phyloP scores from a whole-genome alignment of 2,329 filamentous ascomycete genomes.

The Dactylellina parvicollis region DNA sequence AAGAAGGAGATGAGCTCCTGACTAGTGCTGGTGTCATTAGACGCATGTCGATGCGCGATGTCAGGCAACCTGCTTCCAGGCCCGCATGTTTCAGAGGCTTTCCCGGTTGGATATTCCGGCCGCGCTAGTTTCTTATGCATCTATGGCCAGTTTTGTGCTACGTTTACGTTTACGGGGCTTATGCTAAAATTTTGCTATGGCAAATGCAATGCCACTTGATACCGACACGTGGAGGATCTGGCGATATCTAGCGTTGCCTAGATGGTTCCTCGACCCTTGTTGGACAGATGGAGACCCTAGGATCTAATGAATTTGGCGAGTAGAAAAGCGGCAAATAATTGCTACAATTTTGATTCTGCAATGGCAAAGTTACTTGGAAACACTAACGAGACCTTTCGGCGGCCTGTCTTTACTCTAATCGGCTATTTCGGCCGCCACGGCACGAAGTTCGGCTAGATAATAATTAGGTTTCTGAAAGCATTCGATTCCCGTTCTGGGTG shows the following conservation, averaged over 20 bases:
- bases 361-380: neutral
- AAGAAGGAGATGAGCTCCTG: slow-evolving; percentile 41
- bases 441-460: neutral
- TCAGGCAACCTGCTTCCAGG: slow-evolving; percentile 40
- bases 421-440: neutral
- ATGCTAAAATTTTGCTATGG: slow-evolving; percentile 1
- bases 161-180: slow-evolving; percentile 7
- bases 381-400: neutral
- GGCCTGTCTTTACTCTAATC: neutral
- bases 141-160: slow-evolving; percentile 41
- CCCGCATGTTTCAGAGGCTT: slow-evolving; percentile 33
- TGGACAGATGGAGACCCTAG: too few species aligned
- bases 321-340: too few species aligned
- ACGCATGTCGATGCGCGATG: neutral
- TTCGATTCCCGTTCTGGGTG: neutral
- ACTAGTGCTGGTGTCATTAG: slow-evolving; percentile 14
- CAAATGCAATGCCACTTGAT: neutral
- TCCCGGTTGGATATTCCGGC: slow-evolving; percentile 9
- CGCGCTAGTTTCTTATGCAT: slow-evolving; percentile 52
- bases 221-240: slow-evolving; percentile 39
- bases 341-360: too few species aligned
- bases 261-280: neutral
- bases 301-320: too few species aligned
- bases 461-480: neutral
- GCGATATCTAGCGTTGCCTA: slow-evolving; percentile 23